A percentile compares a stretch with the other conserved stretches of the same genome.
Evolutionary conservation across 495 filamentous ascomycete genomes (phyloP).

Genomic region (Xylaria cubensis): DNA sequence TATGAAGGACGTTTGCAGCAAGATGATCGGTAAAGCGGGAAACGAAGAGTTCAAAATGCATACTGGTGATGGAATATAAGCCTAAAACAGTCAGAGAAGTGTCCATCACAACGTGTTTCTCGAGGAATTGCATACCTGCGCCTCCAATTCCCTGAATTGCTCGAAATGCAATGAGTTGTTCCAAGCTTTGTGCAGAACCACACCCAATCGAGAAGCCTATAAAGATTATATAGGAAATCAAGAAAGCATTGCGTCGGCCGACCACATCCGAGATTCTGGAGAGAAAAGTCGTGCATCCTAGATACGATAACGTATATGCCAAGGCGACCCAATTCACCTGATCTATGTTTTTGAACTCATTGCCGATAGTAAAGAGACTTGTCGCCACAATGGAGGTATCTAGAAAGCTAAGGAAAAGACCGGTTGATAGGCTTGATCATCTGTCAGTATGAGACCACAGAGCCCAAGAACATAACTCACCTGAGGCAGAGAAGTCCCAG

Average conservation of each 20-base stretch:
- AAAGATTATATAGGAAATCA: conserved; percentile 57
- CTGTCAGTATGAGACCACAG: conserved; percentile 27
- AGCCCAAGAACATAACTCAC: conserved; percentile 26
- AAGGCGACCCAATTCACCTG: conserved; percentile 56
- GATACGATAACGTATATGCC: conserved; percentile 53
- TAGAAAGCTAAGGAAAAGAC: conserved; percentile 49
- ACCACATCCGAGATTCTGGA: conserved; percentile 60
- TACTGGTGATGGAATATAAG: conserved; percentile 54
- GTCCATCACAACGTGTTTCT: not conserved
- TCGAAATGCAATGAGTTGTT: conserved; percentile 54
- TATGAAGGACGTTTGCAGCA: not conserved
- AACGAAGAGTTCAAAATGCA: not conserved
- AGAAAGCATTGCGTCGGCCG: conserved; percentile 56
- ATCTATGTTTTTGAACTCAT: conserved; percentile 44
- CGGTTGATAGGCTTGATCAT: conserved; percentile 31
- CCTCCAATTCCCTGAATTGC: conserved; percentile 55
- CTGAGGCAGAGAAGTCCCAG: conserved; percentile 33
- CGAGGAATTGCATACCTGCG: conserved; percentile 41
- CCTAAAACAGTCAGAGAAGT: conserved; percentile 34
- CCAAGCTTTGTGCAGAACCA: conserved; percentile 52
- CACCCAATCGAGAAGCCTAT: conserved; percentile 62
- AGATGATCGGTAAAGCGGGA: not conserved
- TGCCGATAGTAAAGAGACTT: conserved; percentile 50
- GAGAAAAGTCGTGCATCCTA: conserved; percentile 55
- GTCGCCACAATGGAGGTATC: conserved; percentile 57